A percentile compares a stretch with the other conserved stretches of the same genome.
phyloP scores from a whole-genome alignment of 805 yeast species.

The Ogataea thermomethanolica region DNA sequence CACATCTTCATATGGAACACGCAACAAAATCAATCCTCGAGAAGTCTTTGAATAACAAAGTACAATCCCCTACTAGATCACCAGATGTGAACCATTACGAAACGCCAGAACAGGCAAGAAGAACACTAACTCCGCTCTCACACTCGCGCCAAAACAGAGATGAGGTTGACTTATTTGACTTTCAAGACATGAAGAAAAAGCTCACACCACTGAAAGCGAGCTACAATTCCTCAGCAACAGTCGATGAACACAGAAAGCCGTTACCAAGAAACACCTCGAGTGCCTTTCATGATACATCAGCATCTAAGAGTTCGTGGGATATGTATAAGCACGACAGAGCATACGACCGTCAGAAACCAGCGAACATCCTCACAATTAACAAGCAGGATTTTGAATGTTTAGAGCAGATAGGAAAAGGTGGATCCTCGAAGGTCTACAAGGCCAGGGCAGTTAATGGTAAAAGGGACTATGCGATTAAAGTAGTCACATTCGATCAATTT shows the following conservation, averaged over 20 bases:
- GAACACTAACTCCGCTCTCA: slow-evolving; percentile 22
- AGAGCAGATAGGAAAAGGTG: slow-evolving; percentile 86
- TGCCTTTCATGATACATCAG: background rate
- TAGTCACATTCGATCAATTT: slow-evolving; percentile 75
- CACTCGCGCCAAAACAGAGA: slow-evolving; percentile 14
- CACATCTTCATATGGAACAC: slow-evolving; percentile 12
- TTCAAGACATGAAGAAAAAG: slow-evolving; percentile 5
- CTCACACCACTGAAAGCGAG: slow-evolving; percentile 2
- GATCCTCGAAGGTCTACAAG: slow-evolving; percentile 86
- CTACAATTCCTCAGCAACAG: no score
- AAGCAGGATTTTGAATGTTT: slow-evolving; percentile 64
- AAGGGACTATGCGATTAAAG: slow-evolving; percentile 72
- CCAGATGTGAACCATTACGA: slow-evolving; percentile 10
- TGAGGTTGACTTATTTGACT: background rate
- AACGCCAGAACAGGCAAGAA: slow-evolving; percentile 29
- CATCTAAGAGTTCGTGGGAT: background rate
- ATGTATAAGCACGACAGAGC: background rate
- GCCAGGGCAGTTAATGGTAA: slow-evolving; percentile 51
- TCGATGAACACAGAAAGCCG: background rate
- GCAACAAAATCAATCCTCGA: slow-evolving; percentile 5
- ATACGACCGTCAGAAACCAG: slow-evolving; percentile 7
- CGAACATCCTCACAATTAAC: slow-evolving; percentile 41
- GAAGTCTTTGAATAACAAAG: background rate
- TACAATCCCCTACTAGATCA: slow-evolving; percentile 8
- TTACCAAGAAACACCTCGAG: no score